phyloP scores from a whole-genome alignment of 2,329 filamentous ascomycete species.

The Pseudocercospora vitis region DNA sequence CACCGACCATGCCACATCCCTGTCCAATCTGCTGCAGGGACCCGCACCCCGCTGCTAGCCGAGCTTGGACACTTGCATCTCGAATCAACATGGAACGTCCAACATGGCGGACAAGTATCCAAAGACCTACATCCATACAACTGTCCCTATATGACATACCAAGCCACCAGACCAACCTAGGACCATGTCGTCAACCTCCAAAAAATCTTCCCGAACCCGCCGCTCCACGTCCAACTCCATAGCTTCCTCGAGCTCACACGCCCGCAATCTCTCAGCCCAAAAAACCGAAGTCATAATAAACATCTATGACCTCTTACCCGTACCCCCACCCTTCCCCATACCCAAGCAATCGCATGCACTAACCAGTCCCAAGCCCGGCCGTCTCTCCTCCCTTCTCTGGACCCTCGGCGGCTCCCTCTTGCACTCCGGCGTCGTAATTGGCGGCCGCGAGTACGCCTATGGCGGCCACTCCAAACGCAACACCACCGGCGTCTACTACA shows the following conservation, averaged over 20 bases:
- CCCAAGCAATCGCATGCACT: slow-evolving; percentile 18
- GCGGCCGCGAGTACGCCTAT: slow-evolving; percentile 78
- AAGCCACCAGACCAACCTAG: no score
- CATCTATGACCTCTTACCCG: slow-evolving; percentile 41
- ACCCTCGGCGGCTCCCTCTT: slow-evolving; percentile 73
- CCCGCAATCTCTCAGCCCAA: slow-evolving; percentile 23
- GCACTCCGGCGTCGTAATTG: slow-evolving; percentile 80
- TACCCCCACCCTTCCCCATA: slow-evolving; percentile 18
- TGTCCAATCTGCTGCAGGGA: no score
- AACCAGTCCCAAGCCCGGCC: slow-evolving; percentile 59
- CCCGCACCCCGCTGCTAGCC: no score
- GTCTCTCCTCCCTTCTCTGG: slow-evolving; percentile 75
- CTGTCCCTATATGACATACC: not conserved
- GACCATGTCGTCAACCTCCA: not conserved
- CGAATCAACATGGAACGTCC: no score
- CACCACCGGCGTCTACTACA: slow-evolving; percentile 81
- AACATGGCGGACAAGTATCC: no score
- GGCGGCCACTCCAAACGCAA: slow-evolving; percentile 73
- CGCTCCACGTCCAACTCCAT: not conserved
- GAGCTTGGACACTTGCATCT: no score
- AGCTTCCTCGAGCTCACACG: not conserved
- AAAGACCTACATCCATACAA: no score
- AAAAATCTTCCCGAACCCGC: not conserved
- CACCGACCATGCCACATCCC: no score
- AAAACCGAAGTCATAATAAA: slow-evolving; percentile 41